These are phyloP conservation scores for Apiospora pterosperma DNA, from an alignment of 2,329 filamentous ascomycete species.

Conservation along the genomic window DNA sequence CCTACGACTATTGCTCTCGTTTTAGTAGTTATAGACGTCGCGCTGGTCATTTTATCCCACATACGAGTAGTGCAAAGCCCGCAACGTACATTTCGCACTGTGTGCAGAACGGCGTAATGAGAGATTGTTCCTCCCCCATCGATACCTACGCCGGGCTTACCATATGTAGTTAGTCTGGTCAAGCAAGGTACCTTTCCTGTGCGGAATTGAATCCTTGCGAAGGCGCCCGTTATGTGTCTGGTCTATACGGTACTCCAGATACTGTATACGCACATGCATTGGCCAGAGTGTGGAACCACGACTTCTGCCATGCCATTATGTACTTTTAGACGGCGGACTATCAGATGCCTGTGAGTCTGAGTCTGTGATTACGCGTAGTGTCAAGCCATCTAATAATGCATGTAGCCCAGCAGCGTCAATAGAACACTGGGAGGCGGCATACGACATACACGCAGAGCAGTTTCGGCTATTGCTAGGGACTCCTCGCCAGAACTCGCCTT, in stretches of 20 bases:
- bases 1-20: not conserved
- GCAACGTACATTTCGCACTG: not conserved
- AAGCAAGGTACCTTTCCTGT: no score
- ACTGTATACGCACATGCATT: not conserved
- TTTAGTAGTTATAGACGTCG: no score
- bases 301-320: conserved; percentile 1
- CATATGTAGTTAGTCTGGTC: not conserved
- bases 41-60: not conserved
- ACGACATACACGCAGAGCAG: not conserved
- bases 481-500: not conserved
- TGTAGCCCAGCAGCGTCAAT: not conserved
- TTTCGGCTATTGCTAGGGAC: not conserved
- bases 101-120: not conserved
- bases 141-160: not conserved
- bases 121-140: not conserved
- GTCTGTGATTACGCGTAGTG: no score
- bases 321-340: not conserved
- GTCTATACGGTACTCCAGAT: not conserved
- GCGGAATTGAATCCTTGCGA: not conserved
- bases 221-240: not conserved
- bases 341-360: not conserved
- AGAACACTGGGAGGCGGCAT: not conserved
- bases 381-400: not conserved
- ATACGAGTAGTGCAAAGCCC: not conserved
- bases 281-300: not conserved